Base-by-base conservation (phyloP, 108 stramenopile genomes). In the Parietichytrium sp. region DNA sequence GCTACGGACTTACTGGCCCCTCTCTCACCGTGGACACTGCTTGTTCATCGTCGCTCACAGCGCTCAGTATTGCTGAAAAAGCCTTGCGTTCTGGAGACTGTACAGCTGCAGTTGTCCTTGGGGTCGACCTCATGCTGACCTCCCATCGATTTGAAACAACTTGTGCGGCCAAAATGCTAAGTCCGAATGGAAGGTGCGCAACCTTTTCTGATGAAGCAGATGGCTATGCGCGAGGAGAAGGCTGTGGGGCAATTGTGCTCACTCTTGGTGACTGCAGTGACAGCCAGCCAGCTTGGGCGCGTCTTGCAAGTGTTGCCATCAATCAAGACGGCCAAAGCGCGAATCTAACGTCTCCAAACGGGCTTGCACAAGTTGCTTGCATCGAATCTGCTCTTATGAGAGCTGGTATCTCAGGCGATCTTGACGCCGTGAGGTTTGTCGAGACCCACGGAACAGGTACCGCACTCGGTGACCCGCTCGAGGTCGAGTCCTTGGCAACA, bases 401-500 rank as follows among this genome's bases (percentile, higher is more conserved):
- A 6, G 61, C 61, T 45, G 42, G 61, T 0, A 23, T 72, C 45
- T n/a, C n/a, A n/a, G 42, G n/a, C 1, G 42, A 45, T 25, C 8
- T 31, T 38, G 61, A 72, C 13, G 29, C 36, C 10, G 61, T 72
- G 4, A n/a, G 15, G 38, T 72, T 79, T 15, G 2, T 81, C 12
- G 81, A 81, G 33, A 54, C 81, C 8, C 81, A 81, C 48, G 81
- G 81, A 29, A 81, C 81, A 30, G 81, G 81, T 33, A 81, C 81
- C 23, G 31, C 26, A 27, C 54, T 81, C 7, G 81, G 81, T 48
- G 81, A 81, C 20, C 81, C 81, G 12, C 49, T 49, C 10, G 81
- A 81, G 81, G 18, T 72, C 47, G 81, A 72, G 29, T 79, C 83
- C 4, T 42, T 84, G 42, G 23, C 48, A 4, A 3, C 52, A 25